Percentiles rank a stretch among this genome's conserved stretches.
These are phyloP conservation scores for Detonula confervacea DNA, from an alignment of 352 stramenopile genomes.

Conservation along the genomic window DNA sequence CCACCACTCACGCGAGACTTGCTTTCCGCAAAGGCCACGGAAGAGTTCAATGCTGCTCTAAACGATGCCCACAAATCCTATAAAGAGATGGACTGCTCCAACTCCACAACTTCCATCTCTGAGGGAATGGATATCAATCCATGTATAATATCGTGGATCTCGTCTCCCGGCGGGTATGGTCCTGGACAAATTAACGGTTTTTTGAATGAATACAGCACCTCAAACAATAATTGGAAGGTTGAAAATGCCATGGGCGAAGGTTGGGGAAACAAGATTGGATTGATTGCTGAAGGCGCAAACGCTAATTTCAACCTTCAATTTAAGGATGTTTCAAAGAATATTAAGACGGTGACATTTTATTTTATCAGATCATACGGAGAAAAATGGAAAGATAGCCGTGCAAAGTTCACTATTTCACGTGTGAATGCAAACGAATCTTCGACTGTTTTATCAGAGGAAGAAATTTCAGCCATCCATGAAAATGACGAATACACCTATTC, in stretches of 20 bases:
- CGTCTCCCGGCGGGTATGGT: constrained; percentile 27
- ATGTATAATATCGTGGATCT: constrained; percentile 43
- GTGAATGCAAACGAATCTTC: no score
- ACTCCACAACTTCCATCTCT: no score
- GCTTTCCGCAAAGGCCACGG: neutral
- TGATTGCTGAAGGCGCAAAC: constrained; percentile 7
- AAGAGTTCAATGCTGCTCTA: neutral
- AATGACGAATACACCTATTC: neutral
- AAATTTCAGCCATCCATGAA: no score
- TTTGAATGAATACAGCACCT: constrained; percentile 13
- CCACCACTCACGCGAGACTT: neutral
- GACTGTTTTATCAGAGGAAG: neutral
- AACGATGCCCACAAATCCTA: neutral
- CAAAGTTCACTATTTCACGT: constrained; percentile 28
- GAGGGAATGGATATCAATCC: no score
- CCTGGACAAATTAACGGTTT: constrained; percentile 3
- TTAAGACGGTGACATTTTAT: constrained; percentile 24
- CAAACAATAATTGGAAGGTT: constrained; percentile 2
- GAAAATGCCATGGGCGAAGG: constrained; percentile 5
- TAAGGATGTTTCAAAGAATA: neutral
- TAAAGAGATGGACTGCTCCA: neutral
- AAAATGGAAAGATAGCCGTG: constrained; percentile 27
- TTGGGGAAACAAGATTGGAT: constrained; percentile 22
- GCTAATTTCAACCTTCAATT: constrained; percentile 25
- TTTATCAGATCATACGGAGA: constrained; percentile 42